Percentiles rank a stretch among this genome's conserved stretches.
phyloP scores from a whole-genome alignment of 148 eudicot species.

The Simmondsia chinensis region DNA sequence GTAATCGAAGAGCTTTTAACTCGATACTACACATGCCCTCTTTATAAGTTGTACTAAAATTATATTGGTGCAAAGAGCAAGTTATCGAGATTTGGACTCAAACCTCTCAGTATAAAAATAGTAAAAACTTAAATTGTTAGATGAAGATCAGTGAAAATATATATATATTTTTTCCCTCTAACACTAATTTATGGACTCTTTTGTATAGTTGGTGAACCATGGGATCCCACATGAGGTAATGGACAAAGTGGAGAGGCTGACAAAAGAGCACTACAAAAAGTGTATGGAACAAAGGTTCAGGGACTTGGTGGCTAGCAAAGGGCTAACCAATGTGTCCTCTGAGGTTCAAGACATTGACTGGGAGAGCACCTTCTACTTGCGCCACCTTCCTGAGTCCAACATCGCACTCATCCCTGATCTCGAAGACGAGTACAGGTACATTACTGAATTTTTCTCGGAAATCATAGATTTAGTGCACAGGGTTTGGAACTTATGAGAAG shows the following conservation, averaged over 20 bases:
- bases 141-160: no score
- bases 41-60: no score
- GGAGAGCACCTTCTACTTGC: conserved; percentile 68
- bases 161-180: background rate
- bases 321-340: conserved; percentile 36
- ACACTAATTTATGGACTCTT: no score
- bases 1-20: no score
- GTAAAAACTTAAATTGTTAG: no score
- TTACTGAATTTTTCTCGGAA: no score
- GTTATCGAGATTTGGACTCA: no score
- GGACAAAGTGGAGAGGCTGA: conserved; percentile 54
- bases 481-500: no score
- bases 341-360: conserved; percentile 61
- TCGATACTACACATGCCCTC: no score
- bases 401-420: conserved; percentile 54
- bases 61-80: no score
- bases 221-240: conserved; percentile 51
- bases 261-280: conserved; percentile 63
- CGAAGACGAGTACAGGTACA: conserved; percentile 44
- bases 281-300: conserved; percentile 59
- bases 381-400: conserved; percentile 62
- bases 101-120: no score
- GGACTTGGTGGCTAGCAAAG: conserved; percentile 46
- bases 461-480: no score
- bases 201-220: conserved; percentile 51